phyloP scores from a whole-genome alignment of 257 asterid species.

The Orobanche coerulescens region DNA sequence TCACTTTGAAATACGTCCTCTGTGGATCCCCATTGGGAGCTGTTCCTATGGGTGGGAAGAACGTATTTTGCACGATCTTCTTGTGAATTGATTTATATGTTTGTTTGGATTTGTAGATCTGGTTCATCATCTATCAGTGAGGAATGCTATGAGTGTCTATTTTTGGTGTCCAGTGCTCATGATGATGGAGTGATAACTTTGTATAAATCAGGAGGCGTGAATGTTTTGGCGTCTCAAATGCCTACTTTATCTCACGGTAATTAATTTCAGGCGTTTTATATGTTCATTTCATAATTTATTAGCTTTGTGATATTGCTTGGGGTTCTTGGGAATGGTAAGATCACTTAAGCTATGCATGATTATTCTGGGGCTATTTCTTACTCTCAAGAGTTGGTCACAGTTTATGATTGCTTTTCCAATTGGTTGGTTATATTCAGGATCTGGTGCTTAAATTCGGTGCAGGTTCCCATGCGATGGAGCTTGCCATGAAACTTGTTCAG shows the following conservation, averaged over 20 bases:
- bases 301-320: no score
- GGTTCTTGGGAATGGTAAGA: no score
- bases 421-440: constrained; percentile 7
- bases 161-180: constrained; percentile 51
- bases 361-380: background rate
- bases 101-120: constrained; percentile 39
- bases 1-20: background rate
- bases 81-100: constrained; percentile 11
- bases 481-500: constrained; percentile 61
- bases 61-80: constrained; percentile 4
- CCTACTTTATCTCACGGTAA: constrained; percentile 58
- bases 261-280: no score
- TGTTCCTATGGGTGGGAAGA: background rate
- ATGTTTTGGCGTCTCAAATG: constrained; percentile 56
- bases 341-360: no score
- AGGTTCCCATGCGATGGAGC: constrained; percentile 64
- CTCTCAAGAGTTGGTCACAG: background rate
- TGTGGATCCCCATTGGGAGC: background rate
- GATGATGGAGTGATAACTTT: constrained; percentile 48
- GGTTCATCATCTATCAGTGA: constrained; percentile 37
- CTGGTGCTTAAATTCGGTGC: constrained; percentile 21
- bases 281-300: no score
- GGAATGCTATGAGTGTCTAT: constrained; percentile 69
- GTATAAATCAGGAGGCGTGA: constrained; percentile 56
- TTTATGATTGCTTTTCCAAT: background rate